Percentiles rank a stretch among this genome's conserved stretches.
phyloP scores from a whole-genome alignment of 2,329 filamentous ascomycete genomes.

The Fonsecaea erecta region DNA sequence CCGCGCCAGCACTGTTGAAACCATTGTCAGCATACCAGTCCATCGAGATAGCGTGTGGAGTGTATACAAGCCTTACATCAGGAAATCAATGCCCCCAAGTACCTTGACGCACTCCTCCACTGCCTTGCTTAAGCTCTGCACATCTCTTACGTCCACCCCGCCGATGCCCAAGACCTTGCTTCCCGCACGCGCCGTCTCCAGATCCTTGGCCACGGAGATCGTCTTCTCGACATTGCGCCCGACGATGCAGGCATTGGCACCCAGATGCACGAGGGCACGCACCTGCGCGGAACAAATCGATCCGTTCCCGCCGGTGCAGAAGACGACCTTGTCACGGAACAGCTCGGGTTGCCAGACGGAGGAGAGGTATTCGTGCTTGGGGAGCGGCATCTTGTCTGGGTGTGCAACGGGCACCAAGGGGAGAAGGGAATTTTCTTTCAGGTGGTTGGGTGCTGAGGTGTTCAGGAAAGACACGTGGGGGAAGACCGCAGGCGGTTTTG shows the following conservation, averaged over 20 bases:
- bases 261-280: slow-evolving; percentile 84
- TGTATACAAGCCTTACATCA: slow-evolving; percentile 68
- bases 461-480: too few species aligned
- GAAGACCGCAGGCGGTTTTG: too few species aligned
- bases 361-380: slow-evolving; percentile 77
- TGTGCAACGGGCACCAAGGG: background rate
- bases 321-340: slow-evolving; percentile 86
- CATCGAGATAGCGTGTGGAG: background rate
- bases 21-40: background rate
- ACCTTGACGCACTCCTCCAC: slow-evolving; percentile 80
- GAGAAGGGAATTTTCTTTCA: background rate
- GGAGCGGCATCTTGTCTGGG: slow-evolving; percentile 64
- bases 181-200: slow-evolving; percentile 76
- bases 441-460: too few species aligned
- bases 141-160: slow-evolving; percentile 71
- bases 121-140: slow-evolving; percentile 70
- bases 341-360: slow-evolving; percentile 84
- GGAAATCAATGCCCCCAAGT: slow-evolving; percentile 86
- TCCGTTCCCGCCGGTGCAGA: slow-evolving; percentile 93
- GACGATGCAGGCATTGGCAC: slow-evolving; percentile 91
- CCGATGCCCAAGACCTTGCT: slow-evolving; percentile 87
- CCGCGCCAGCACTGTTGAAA: slow-evolving; percentile 75
- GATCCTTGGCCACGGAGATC: slow-evolving; percentile 76
- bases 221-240: slow-evolving; percentile 91
- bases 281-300: slow-evolving; percentile 95